Percentiles rank a stretch among this genome's conserved stretches.
phyloP scores from a whole-genome alignment of 768 basidiomycete species.

The Pleurotus eryngii region DNA sequence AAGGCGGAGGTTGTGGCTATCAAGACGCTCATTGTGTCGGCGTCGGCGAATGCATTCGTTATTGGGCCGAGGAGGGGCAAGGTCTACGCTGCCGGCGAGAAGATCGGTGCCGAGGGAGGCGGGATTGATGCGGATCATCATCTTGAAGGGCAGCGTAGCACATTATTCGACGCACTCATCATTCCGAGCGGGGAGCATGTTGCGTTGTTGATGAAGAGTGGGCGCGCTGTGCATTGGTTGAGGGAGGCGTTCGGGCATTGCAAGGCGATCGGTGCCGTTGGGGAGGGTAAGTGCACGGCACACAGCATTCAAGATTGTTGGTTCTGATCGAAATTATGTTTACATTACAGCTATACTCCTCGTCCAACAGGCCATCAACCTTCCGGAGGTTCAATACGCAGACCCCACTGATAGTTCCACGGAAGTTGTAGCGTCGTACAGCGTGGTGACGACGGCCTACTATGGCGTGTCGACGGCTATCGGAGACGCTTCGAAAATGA shows the following conservation, averaged over 20 bases:
- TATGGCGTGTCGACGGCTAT: slow-evolving; percentile 37
- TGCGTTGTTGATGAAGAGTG: slow-evolving; percentile 55
- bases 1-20: slow-evolving; percentile 54
- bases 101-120: slow-evolving; percentile 17
- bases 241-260: slow-evolving; percentile 85
- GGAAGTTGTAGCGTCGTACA: slow-evolving; percentile 54
- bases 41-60: slow-evolving; percentile 57
- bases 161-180: slow-evolving; percentile 78
- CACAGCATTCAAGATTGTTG: slow-evolving; percentile 5
- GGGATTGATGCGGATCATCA: slow-evolving; percentile 61
- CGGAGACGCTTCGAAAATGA: slow-evolving; percentile 41
- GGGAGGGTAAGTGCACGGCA: slow-evolving; percentile 42
- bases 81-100: slow-evolving; percentile 30
- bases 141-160: slow-evolving; percentile 77
- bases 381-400: slow-evolving; percentile 45
- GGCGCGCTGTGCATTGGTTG: slow-evolving; percentile 77
- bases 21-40: slow-evolving; percentile 46
- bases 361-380: slow-evolving; percentile 40
- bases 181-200: slow-evolving; percentile 71
- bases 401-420: slow-evolving; percentile 25
- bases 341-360: slow-evolving; percentile 41
- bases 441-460: slow-evolving; percentile 59
- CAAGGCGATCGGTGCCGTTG: slow-evolving; percentile 78
- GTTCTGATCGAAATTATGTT: not conserved
- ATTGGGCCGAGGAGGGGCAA: slow-evolving; percentile 68